phyloP scores from a whole-genome alignment of 768 basidiomycete species.

The Leccinum longicurvipes region DNA sequence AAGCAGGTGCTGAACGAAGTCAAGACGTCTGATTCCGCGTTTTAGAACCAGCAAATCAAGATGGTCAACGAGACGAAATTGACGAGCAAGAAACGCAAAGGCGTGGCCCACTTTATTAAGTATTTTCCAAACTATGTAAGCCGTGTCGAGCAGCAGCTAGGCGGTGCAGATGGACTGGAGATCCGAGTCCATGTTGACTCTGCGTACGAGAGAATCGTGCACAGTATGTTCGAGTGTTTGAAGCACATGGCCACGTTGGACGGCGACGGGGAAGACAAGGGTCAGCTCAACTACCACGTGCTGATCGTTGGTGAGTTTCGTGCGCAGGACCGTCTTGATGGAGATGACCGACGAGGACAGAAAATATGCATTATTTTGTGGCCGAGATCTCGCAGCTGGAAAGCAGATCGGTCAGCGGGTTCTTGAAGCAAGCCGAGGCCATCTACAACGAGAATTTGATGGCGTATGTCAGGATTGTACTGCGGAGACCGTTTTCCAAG shows the following conservation, averaged over 20 bases:
- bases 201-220: slow-evolving; percentile 86
- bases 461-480: slow-evolving; percentile 83
- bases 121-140: slow-evolving; percentile 88
- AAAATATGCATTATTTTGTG: slow-evolving; percentile 95
- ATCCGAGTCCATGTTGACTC: slow-evolving; percentile 74
- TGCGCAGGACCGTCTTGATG: not conserved
- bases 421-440: slow-evolving; percentile 68
- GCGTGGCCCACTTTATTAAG: slow-evolving; percentile 88
- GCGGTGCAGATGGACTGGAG: slow-evolving; percentile 71
- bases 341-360: slow-evolving; percentile 40
- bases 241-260: slow-evolving; percentile 97
- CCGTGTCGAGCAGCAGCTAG: slow-evolving; percentile 80
- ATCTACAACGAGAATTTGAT: slow-evolving; percentile 88
- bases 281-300: slow-evolving; percentile 94
- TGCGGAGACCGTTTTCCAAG: slow-evolving; percentile 82
- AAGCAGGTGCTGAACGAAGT: not conserved
- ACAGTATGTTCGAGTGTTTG: slow-evolving; percentile 87
- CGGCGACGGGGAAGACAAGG: slow-evolving; percentile 92
- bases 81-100: slow-evolving; percentile 88
- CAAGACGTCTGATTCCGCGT: not conserved
- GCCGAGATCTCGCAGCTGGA: slow-evolving; percentile 75
- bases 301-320: slow-evolving; percentile 78
- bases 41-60: slow-evolving; percentile 81
- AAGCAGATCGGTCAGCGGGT: slow-evolving; percentile 56
- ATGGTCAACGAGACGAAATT: slow-evolving; percentile 88